Conservation (phyloP, 768 basidiomycete species). For the Boletus patriciae region DNA sequence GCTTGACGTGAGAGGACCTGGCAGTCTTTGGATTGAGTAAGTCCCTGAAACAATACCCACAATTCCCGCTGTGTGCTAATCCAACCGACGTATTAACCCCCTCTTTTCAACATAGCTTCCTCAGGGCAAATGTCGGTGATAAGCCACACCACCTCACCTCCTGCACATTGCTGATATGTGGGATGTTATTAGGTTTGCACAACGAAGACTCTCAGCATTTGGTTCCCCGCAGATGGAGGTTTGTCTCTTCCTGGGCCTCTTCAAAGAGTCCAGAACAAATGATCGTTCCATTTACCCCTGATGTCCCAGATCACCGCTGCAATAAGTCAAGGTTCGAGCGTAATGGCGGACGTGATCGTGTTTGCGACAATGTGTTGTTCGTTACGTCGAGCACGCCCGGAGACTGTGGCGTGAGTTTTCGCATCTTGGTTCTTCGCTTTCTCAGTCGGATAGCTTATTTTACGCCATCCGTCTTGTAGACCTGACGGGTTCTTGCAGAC, state of each 20-base stretch:
- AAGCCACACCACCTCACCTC: neutral
- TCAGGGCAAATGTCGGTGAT: constrained; percentile 29
- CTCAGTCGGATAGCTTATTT: neutral
- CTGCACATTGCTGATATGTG: constrained; percentile 8
- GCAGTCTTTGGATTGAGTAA: constrained; percentile 30
- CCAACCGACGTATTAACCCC: neutral
- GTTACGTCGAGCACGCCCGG: constrained; percentile 21
- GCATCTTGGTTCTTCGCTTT: neutral
- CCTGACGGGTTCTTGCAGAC: constrained; percentile 4
- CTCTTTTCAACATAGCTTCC: constrained; percentile 10
- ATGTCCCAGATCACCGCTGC: constrained; percentile 13
- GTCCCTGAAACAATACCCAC: constrained; percentile 1
- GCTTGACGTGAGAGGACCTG: constrained; percentile 14
- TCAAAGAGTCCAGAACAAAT: neutral
- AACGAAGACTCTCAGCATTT: constrained; percentile 25
- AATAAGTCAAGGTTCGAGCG: constrained; percentile 10
- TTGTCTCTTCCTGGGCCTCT: neutral
- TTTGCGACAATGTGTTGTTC: constrained; percentile 19
- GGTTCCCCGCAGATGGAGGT: constrained; percentile 21
- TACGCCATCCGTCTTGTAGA: constrained; percentile 9
- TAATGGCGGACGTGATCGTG: constrained; percentile 13
- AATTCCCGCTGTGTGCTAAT: neutral
- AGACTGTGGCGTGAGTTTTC: constrained; percentile 16
- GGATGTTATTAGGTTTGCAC: constrained; percentile 13
- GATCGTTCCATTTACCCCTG: neutral